Base-by-base conservation (phyloP, 305 asterid genomes). In the Rubia balearica region DNA sequence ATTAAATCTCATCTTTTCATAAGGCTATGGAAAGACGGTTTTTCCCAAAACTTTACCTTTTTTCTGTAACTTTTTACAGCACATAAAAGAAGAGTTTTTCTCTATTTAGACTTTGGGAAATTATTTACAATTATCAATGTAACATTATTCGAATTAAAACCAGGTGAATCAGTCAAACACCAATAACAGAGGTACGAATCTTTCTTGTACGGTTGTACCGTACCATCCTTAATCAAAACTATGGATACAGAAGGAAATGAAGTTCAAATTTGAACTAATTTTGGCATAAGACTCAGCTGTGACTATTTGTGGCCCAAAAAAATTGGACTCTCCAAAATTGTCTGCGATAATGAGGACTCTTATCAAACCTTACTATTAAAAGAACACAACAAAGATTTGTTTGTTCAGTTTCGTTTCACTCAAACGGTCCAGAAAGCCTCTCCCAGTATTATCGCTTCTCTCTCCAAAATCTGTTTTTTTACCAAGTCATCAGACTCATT, bases 401-500 rank as follows among this genome's bases (percentile, higher is more conserved):
- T 51, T 51, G 59, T 53, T 53, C 16, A 6, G 55, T 48, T 11
- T 5, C 22, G 38, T 79, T 74, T 70, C 76, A 71, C 24, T n/a
- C 77, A 61, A 77, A 75, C 41, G 45, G 75, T 77, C 76, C 61
- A 77, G 77, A 73, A 77, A 82, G 73, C 80, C 16, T 53, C 67
- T 71, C 74, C 86, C 90, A 22, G 0, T 48, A 48, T 71, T 74
- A 9, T 75, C 80, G 88, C 69, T 6, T 72, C 78, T 74, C 76
- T 71, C 77, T 78, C 62, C 67, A 43, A 66, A 55, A 56, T 76
- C 81, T 80, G 60, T 24, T 71, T 36, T 72, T 85, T 88, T 86
- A 88, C 95, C 73, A 38, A 83, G 90, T 89, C 91, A 71, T 63
- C 41, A 61, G 79, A 78, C 76, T 57, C 45, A 9, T 73, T 75